phyloP scores from a whole-genome alignment of 495 filamentous ascomycete genomes.

The Gamarada debralockiae region DNA sequence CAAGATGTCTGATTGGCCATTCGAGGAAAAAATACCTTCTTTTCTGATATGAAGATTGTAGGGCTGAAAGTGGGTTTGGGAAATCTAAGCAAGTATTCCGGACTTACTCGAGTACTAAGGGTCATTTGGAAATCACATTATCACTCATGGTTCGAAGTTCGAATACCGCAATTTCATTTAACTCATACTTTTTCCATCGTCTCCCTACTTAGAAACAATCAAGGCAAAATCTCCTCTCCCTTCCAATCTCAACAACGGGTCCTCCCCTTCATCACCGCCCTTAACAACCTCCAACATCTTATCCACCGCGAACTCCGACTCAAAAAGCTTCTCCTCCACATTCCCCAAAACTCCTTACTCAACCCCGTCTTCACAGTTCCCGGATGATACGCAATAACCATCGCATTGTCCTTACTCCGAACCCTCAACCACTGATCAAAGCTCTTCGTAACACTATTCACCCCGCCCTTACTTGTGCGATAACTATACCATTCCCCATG shows the following conservation, averaged over 20 bases:
- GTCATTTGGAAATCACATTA: too few relatives aligned
- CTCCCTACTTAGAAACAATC: too few relatives aligned
- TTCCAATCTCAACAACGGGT: constrained; percentile 78
- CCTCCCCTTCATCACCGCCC: constrained; percentile 46
- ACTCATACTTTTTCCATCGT: too few relatives aligned
- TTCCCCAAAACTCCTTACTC: constrained; percentile 67
- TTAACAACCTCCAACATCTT: constrained; percentile 52
- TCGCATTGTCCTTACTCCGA: constrained; percentile 50
- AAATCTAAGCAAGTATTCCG: too few relatives aligned
- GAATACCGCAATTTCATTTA: too few relatives aligned
- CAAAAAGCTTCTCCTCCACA: constrained; percentile 59
- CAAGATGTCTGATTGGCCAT: too few relatives aligned
- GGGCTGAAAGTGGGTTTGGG: too few relatives aligned
- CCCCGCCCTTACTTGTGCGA: constrained; percentile 66
- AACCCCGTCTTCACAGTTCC: constrained; percentile 78
- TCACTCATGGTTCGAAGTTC: too few relatives aligned
- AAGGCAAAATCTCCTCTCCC: constrained; percentile 62
- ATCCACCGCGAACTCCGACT: constrained; percentile 56
- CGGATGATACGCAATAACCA: constrained; percentile 72
- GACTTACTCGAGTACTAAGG: too few relatives aligned
- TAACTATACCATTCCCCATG: constrained; percentile 77
- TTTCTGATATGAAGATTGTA: too few relatives aligned
- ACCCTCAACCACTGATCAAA: constrained; percentile 63
- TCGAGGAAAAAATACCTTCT: too few relatives aligned
- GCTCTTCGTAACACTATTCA: constrained; percentile 66